A percentile compares a stretch with the other conserved stretches of the same genome.
phyloP scores from a whole-genome alignment of 345 rosid genomes.

The Dimocarpus longan region DNA sequence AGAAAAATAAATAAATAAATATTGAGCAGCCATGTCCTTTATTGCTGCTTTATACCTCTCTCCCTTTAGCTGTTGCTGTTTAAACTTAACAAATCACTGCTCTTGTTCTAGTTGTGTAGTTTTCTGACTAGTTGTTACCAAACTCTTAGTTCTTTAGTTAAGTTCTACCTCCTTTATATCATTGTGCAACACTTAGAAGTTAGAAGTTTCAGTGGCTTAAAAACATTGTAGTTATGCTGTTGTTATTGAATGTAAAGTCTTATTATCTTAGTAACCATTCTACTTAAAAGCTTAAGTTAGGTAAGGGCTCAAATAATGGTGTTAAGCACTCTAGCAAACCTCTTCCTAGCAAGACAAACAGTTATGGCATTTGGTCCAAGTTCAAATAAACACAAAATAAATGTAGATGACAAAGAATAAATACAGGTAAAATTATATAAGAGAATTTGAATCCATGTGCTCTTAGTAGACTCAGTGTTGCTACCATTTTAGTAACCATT shows the following conservation, averaged over 20 bases:
- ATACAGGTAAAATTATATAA: not conserved
- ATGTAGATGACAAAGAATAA: not conserved
- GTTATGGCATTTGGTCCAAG: not conserved
- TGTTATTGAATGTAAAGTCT: not conserved
- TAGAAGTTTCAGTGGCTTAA: not conserved
- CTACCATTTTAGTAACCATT: not conserved
- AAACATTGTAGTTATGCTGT: not conserved
- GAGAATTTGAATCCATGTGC: not conserved
- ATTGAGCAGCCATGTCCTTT: not conserved
- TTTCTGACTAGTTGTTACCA: not conserved
- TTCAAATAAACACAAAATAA: not conserved
- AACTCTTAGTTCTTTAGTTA: not conserved
- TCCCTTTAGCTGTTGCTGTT: not conserved
- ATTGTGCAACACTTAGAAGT: not conserved
- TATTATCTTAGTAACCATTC: not conserved
- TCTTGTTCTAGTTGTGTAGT: not conserved
- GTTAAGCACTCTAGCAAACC: not conserved
- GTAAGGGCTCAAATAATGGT: not conserved
- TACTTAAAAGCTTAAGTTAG: not conserved
- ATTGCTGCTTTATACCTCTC: not conserved
- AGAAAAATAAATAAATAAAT: not conserved
- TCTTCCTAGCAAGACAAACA: not conserved
- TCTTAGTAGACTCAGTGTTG: not conserved
- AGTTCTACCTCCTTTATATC: not conserved
- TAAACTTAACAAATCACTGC: not conserved